Conservation (phyloP, 2,329 filamentous ascomycete species). For the Bisporella sp. region DNA sequence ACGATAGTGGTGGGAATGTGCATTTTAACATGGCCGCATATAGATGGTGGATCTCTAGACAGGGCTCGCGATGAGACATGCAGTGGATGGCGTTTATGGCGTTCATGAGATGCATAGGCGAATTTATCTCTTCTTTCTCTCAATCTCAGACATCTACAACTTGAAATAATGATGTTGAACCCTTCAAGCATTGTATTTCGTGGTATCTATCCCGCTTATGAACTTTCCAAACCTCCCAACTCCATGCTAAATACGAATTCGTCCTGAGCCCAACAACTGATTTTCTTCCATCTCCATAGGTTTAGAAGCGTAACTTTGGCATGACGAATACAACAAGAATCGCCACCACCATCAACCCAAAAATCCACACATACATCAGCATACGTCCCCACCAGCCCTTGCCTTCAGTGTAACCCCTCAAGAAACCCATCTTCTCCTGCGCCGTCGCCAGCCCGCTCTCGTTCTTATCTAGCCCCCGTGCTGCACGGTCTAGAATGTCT, state of each 20-base stretch:
- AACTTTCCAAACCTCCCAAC: not conserved
- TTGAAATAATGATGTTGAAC: too few relatives aligned
- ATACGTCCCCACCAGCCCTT: constrained; percentile 81
- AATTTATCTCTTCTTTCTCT: too few relatives aligned
- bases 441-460: constrained; percentile 70
- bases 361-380: constrained; percentile 79
- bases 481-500: constrained; percentile 62
- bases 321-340: constrained; percentile 76
- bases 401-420: constrained; percentile 78
- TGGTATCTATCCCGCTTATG: too few relatives aligned
- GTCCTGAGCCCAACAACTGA: not conserved
- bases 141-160: too few relatives aligned
- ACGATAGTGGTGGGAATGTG: too few relatives aligned
- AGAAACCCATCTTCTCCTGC: constrained; percentile 65
- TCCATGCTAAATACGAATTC: not conserved
- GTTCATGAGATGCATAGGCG: too few relatives aligned
- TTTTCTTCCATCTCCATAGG: not conserved
- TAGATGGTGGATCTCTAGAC: too few relatives aligned
- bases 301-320: constrained; percentile 78
- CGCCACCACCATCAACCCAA: constrained; percentile 70
- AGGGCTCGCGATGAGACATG: too few relatives aligned
- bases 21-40: too few relatives aligned
- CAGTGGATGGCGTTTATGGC: too few relatives aligned
- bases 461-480: constrained; percentile 70
- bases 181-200: too few relatives aligned